phyloP scores from a whole-genome alignment of 306 rosid species.

The Datisca glomerata region DNA sequence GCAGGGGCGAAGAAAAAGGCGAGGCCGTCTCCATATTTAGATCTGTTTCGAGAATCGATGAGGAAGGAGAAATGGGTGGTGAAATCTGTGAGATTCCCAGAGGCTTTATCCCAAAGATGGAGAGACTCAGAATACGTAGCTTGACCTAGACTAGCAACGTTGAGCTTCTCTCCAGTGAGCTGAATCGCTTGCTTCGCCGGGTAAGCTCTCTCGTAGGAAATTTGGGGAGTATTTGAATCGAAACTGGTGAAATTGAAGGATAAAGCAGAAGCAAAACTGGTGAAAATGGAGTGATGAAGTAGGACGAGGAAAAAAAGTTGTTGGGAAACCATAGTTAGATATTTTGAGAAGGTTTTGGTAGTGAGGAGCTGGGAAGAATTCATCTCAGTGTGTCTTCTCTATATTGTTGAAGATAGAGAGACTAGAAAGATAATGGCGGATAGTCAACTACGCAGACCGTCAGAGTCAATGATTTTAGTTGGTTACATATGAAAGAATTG shows the following conservation, averaged over 20 bases:
- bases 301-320: too few relatives aligned
- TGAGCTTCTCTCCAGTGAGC: constrained; percentile 3
- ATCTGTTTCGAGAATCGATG: constrained; percentile 10
- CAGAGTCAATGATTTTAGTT: too few relatives aligned
- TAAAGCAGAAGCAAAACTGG: neutral
- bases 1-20: constrained; percentile 34
- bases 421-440: too few relatives aligned
- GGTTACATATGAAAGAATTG: too few relatives aligned
- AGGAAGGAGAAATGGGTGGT: constrained; percentile 26
- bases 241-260: constrained; percentile 7
- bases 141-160: constrained; percentile 13
- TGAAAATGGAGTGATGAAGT: neutral
- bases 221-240: neutral
- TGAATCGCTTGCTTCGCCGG: neutral
- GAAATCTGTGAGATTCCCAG: constrained; percentile 26
- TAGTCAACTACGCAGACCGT: too few relatives aligned
- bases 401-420: too few relatives aligned
- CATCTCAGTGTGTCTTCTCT: too few relatives aligned
- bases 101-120: constrained; percentile 27
- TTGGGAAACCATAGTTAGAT: too few relatives aligned
- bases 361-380: too few relatives aligned
- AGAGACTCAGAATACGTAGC: constrained; percentile 18
- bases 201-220: neutral
- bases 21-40: constrained; percentile 14
- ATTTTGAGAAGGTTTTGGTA: too few relatives aligned